Evolutionary conservation across 2,329 filamentous ascomycete species (phyloP).

Genomic region (Epichloe gansuensis): DNA sequence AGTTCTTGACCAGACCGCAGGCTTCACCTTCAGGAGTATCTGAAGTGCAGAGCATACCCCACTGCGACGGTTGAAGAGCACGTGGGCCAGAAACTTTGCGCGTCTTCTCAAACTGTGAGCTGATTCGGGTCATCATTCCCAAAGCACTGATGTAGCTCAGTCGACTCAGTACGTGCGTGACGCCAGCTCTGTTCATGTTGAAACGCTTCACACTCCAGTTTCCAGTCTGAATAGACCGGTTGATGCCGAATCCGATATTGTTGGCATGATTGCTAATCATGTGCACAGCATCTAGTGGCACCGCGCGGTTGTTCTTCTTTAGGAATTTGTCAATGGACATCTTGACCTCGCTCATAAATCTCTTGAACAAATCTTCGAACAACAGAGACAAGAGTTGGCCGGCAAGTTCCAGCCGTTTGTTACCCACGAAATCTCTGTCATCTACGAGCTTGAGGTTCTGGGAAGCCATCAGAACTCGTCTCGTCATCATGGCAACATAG

Average conservation of each 20-base stretch:
- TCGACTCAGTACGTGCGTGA: constrained; percentile 90
- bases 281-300: constrained; percentile 75
- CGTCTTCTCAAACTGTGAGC: constrained; percentile 97
- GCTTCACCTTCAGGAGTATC: constrained; percentile 98
- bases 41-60: constrained; percentile 94
- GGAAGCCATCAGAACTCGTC: constrained; percentile 88
- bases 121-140: constrained; percentile 99
- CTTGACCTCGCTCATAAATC: constrained; percentile 80
- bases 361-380: constrained; percentile 97
- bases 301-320: constrained; percentile 83
- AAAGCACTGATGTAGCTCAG: constrained; percentile 93
- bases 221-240: constrained; percentile 89
- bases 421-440: constrained; percentile 94
- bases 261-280: constrained; percentile 77
- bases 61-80: constrained; percentile 92
- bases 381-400: constrained; percentile 87
- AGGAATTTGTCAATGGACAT: constrained; percentile 90
- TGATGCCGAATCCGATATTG: constrained; percentile 84
- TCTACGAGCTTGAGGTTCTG: constrained; percentile 84
- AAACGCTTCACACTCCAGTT: constrained; percentile 98
- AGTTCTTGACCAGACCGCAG: constrained; percentile 93
- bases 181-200: constrained; percentile 94
- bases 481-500: constrained; percentile 93
- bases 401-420: constrained; percentile 89
- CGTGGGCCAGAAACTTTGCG: constrained; percentile 91